Evolutionary conservation across 441 rosid genomes (phyloP), one percentile per base, ranked within the genome.

Genomic region (Adansonia madagascariensis): DNA sequence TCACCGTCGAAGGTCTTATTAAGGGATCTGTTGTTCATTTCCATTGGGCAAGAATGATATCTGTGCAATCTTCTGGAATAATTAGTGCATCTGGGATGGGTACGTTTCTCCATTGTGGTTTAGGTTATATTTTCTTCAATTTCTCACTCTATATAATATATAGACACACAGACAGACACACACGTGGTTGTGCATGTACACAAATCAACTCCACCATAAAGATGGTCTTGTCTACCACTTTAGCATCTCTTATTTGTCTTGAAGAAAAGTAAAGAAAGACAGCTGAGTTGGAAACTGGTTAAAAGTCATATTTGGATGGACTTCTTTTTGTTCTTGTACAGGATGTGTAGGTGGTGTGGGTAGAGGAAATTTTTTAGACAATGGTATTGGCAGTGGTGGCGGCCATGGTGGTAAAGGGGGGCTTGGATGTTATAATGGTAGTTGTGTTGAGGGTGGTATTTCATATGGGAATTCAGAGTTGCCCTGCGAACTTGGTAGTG

Each of bases 391-490:
- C 61, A 92, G 98, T 84, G 99, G 98, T 72, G 98, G 91, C 50
- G 99, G 99, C 79, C 98, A 97, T 90, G 98, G 99, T 80, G 99
- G 98, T 79, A 86, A 80, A 84, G 99, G 99, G 44, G 99, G 99
- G 55, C 67, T 66, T 78, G 98, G 88, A 76, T 97, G 95, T 85
- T 88, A 85, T 80, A 86, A 89, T 74, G 79, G 43, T 82, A 86
- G 74, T 69, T 93, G 90, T 62, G 78, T 89, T 62, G 88, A 79
- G 22, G 99, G 99, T 78, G 99, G 98, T 71, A 81, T 81, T 75
- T 83, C 94, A 20, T 94, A 97, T 88, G 99, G 99, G 78, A 84
- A 88, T 85, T 86, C 85, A 52, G 89, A 92, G 80, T 85, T 94
- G 82, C 99, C 99, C 67, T 97, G 99, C 84, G 98, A 94, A 85